Conservation (phyloP, 352 stramenopile species). For the Globisporangium perplexum region DNA sequence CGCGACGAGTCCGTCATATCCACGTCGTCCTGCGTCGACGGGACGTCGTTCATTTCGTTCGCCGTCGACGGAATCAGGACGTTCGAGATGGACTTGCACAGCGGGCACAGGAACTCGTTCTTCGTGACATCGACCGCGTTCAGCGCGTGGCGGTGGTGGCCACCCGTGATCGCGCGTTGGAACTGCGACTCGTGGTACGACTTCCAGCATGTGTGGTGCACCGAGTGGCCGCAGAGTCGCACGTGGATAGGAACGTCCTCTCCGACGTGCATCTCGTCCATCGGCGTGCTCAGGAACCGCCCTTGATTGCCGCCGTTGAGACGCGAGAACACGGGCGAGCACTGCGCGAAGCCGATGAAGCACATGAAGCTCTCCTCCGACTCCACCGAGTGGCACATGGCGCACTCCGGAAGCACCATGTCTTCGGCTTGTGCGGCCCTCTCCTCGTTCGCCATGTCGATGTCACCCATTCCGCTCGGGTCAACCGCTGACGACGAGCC, state of each 20-base stretch:
- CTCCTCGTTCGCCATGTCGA: conserved; percentile 33
- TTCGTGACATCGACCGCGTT: conserved; percentile 96
- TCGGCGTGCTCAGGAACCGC: conserved; percentile 58
- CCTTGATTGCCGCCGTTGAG: conserved; percentile 54
- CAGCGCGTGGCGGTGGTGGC: conserved; percentile 88
- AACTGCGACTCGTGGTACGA: conserved; percentile 94
- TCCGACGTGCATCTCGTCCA: conserved; percentile 84
- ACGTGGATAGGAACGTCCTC: conserved; percentile 81
- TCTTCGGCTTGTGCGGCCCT: conserved; percentile 15
- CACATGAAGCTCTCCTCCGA: conserved; percentile 82
- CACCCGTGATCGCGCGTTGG: conserved; percentile 89
- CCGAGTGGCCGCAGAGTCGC: conserved; percentile 91
- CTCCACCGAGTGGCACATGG: conserved; percentile 82
- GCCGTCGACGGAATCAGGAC: conserved; percentile 89
- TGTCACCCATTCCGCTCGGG: conserved; percentile 22
- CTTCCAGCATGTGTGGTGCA: conserved; percentile 94
- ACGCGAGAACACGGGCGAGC: conserved; percentile 64
- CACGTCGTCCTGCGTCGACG: not conserved
- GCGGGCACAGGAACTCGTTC: conserved; percentile 95
- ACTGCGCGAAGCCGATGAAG: conserved; percentile 84
- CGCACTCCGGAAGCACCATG: conserved; percentile 48
- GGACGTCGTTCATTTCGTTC: conserved; percentile 30
- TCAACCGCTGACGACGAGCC: conserved; percentile 12
- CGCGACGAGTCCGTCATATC: not conserved
- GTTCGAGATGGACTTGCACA: conserved; percentile 98